Evolutionary conservation across 2,329 filamentous ascomycete genomes (phyloP), one percentile per base, ranked within the genome.

Genomic region (Colletotrichum australisinense): DNA sequence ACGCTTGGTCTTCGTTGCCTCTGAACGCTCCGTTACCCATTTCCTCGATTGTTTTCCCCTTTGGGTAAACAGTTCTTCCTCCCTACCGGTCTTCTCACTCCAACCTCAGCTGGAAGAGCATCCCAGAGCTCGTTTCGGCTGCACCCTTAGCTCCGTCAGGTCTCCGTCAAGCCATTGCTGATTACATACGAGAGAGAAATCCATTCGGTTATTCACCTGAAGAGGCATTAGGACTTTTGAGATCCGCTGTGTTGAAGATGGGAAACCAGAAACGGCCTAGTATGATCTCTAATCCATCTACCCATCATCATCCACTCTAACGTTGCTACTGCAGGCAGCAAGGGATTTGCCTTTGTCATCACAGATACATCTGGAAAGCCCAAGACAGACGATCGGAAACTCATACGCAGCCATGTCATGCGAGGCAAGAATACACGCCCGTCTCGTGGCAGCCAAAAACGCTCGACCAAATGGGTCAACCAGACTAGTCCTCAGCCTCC

Each of bases 281-380:
- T 73, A 70, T n/a, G 70, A 49, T 49, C 42, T 49, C 42, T n/a
- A 11, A 42, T 8, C 38, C 38, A 42, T 42, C 16, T 42, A 19
- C 38, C 38, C 38, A 42, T 42, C 6, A 4, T 22, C 42, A 22
- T 49, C 8, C 11, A 58, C 28, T 46, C 60, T 73, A 62, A 72
- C 38, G 1, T 11, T 22, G 2, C 28, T 14, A 4, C 56, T 19
- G 8, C 28, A 73, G 67, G n/a, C 4, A 65, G 49, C 55, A 79
- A 76, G 8, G 69, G 67, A 2, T 80, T 81, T n/a, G 76, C 77
- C 49, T 81, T 81, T 28, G 75, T 81, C n/a, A 69, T 74, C 9
- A 76, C 77, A 12, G 79, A 76, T 14, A 53, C 74, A 0, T 67
- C 68, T 5, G 79, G 79, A 0, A 79, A 78, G 49, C 76, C 78